phyloP scores from a whole-genome alignment of 176 grass and related monocot species.

The Tillandsia leiboldiana region DNA sequence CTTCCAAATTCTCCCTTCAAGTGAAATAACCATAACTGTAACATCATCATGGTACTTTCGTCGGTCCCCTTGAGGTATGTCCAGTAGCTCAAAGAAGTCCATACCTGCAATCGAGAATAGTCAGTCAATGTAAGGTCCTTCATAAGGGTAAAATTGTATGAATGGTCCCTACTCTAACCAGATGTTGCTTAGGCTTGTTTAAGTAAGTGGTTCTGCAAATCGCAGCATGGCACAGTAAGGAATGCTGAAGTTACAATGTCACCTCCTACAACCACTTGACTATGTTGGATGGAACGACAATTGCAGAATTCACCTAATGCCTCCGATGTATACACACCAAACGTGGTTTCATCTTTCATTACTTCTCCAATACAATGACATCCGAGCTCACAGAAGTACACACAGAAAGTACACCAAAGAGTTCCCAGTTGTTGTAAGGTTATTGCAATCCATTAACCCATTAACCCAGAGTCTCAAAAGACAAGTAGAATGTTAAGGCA shows the following conservation, averaged over 20 bases:
- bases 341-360: no score
- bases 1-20: conserved; percentile 95
- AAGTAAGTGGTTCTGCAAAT: no score
- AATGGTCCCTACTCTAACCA: background rate
- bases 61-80: conserved; percentile 88
- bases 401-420: no score
- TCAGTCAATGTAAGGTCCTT: background rate
- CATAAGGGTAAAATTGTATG: background rate
- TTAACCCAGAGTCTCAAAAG: background rate
- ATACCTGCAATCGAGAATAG: conserved; percentile 39
- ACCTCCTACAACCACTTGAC: no score
- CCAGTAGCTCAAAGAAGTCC: conserved; percentile 75
- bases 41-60: conserved; percentile 93
- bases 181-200: background rate
- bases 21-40: conserved; percentile 86
- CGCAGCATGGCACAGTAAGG: no score
- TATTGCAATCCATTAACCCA: background rate
- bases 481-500: background rate
- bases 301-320: no score
- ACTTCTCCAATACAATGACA: no score
- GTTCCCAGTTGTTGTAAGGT: background rate
- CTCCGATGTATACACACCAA: no score
- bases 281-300: no score
- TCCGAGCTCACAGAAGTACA: no score
- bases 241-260: no score